Base-by-base conservation (phyloP, 768 basidiomycete genomes). In the Serendipita vermifera region DNA sequence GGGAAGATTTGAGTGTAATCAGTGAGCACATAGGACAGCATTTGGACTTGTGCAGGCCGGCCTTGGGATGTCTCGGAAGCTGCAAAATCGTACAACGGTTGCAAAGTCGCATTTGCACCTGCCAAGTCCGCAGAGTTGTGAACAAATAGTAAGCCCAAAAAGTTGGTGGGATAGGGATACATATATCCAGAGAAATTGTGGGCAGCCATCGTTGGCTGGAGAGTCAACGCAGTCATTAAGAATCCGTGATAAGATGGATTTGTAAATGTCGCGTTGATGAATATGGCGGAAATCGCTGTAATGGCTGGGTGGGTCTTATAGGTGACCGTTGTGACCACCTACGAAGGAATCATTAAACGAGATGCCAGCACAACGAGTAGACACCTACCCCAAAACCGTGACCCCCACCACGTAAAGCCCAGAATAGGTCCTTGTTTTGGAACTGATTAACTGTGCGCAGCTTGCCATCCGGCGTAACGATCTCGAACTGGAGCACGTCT, bases 321-420 rank as follows among this genome's bases (percentile, higher is more conserved):
- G 5, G 46, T 51, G 46, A 51, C 46, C 31, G 24, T 51, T 20
- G 46, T 51, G 15, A 51, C 46, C 9, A 51, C 46, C 46, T 51
- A 29, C 6, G 9, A n/a, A 22, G 46, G 7, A 26, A 20, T 41
- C 6, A 41, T 17, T 2, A 26, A n/a, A 41, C 9, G n/a, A 22
- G 2, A 51, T 9, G 46, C 20, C 20, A 26, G 5, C 1, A 5
- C 29, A 4, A 51, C n/a, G 29, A 26, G 22, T 26, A 15, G n/a
- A 7, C 11, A 11, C 17, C n/a, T 51, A 56, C 55, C 11, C 55
- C 55, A 29, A 56, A 56, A 17, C 35, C 58, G 13, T 38, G 35
- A 11, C 58, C 58, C 22, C 58, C 58, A 3, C 58, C 58, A 17
- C 58, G 56, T 6, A 59, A 24, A 15, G 56, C 58, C 58, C 58